phyloP scores from a whole-genome alignment of 441 rosid species.

The Pelargonium myrrhifolium region DNA sequence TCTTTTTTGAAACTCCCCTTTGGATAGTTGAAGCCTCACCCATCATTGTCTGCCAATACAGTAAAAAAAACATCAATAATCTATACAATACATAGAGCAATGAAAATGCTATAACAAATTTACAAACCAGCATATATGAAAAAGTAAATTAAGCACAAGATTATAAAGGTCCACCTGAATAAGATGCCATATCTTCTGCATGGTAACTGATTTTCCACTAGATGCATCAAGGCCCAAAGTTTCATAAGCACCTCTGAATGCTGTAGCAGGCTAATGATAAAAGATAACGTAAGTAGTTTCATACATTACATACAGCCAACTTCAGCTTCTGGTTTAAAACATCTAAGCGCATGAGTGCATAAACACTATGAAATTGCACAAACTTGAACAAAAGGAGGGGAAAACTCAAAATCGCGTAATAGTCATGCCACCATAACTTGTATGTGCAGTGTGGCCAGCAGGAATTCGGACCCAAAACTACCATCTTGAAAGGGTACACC shows the following conservation, averaged over 20 bases:
- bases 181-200: constrained; percentile 98
- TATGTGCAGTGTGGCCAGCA: no score
- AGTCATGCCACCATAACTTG: no score
- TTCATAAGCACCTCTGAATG: constrained; percentile 75
- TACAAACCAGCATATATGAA: constrained; percentile 11
- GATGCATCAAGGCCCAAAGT: constrained; percentile 58
- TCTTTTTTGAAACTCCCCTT: constrained; percentile 55
- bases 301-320: not conserved
- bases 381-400: no score
- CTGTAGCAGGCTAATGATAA: constrained; percentile 52
- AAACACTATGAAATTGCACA: no score
- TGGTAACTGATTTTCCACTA: constrained; percentile 75
- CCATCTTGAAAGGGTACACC: not conserved
- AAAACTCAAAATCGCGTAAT: no score
- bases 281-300: not conserved
- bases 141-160: constrained; percentile 14
- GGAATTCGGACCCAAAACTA: no score
- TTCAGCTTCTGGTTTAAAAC: not conserved
- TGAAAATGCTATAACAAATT: constrained; percentile 13
- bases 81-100: constrained; percentile 16
- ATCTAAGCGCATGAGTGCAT: not conserved
- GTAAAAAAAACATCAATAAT: constrained; percentile 17
- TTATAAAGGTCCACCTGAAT: constrained; percentile 45
- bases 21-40: constrained; percentile 57
- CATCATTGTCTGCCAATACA: constrained; percentile 51